These are phyloP conservation scores for Phialophora expanda DNA, from an alignment of 2,329 filamentous ascomycete species.

Conservation along the genomic window DNA sequence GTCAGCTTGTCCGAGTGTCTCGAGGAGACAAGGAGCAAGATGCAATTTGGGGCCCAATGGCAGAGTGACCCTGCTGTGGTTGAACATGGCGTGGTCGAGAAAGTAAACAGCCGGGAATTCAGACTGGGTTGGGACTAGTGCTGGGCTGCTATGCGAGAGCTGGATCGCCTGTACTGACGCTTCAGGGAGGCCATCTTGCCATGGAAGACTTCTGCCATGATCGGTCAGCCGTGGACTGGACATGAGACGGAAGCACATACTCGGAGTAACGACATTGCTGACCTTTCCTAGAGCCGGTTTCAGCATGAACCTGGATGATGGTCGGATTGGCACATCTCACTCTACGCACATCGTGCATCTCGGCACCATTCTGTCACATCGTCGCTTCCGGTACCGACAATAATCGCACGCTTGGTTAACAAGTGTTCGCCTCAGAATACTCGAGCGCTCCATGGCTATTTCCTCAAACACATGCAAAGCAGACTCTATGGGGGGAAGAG, in stretches of 20 bases:
- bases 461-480: no score
- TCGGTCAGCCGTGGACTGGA: background rate
- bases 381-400: conserved; percentile 57
- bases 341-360: conserved; percentile 54
- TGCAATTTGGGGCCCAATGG: conserved; percentile 14
- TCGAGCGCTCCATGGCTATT: background rate
- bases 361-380: conserved; percentile 58
- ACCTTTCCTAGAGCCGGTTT: conserved; percentile 9
- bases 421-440: conserved; percentile 1
- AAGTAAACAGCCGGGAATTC: conserved; percentile 28
- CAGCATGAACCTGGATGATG: background rate
- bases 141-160: background rate
- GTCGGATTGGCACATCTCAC: conserved; percentile 10
- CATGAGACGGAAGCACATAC: conserved; percentile 6
- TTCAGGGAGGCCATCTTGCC: background rate
- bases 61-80: conserved; percentile 4
- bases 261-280: conserved; percentile 12
- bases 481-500: no score
- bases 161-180: conserved; percentile 8
- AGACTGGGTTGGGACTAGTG: conserved; percentile 1
- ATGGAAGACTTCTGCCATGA: conserved; percentile 5
- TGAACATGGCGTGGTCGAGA: conserved; percentile 25
- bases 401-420: conserved; percentile 47
- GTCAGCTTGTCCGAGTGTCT: background rate
- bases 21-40: conserved; percentile 6